Base-by-base conservation (phyloP, 768 basidiomycete genomes). In the Coprinellus micaceus region DNA sequence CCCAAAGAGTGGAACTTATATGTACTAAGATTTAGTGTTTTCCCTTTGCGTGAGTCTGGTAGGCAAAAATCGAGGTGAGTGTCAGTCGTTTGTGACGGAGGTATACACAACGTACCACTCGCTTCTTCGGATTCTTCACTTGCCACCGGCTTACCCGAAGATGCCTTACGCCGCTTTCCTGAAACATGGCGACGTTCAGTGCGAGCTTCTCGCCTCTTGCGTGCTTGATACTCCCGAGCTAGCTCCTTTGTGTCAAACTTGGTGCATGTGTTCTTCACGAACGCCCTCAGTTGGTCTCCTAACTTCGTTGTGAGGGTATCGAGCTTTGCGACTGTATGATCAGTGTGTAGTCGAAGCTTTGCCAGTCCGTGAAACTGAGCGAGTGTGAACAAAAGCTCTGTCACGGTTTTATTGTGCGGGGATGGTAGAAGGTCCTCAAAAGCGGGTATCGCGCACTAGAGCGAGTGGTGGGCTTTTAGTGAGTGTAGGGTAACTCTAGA, bases 1-100 rank as follows among this genome's bases (percentile, higher is more conserved):
- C 70, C 74, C 0, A 78, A 63, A 1, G 69, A 58, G 59, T 78
- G 77, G 2, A 69, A 64, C 51, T 79, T 77, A 60, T 71, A 72
- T 0, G 72, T 74, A 0, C 52, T 30, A 0, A 75, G 54, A 40
- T 71, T 76, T 37, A 69, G 65, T 2, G 45, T 58, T 19, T 67
- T 67, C 7, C 41, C 6, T 45, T 52, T 60, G 28, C 53, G 47
- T 12, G 54, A 12, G 4, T 24, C 26, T 51, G 3, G n/a, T n/a
- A n/a, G n/a, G n/a, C n/a, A n/a, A n/a, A n/a, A n/a, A n/a, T n/a
- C n/a, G n/a, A n/a, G n/a, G n/a, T n/a, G n/a, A n/a, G n/a, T n/a
- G n/a, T n/a, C n/a, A n/a, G n/a, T n/a, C n/a, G n/a, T n/a, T n/a
- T n/a, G n/a, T n/a, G n/a, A n/a, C n/a, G n/a, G n/a, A n/a, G n/a